Evolutionary conservation across 495 filamentous ascomycete species (phyloP).

Genomic region (Podospora pseudocomata): DNA sequence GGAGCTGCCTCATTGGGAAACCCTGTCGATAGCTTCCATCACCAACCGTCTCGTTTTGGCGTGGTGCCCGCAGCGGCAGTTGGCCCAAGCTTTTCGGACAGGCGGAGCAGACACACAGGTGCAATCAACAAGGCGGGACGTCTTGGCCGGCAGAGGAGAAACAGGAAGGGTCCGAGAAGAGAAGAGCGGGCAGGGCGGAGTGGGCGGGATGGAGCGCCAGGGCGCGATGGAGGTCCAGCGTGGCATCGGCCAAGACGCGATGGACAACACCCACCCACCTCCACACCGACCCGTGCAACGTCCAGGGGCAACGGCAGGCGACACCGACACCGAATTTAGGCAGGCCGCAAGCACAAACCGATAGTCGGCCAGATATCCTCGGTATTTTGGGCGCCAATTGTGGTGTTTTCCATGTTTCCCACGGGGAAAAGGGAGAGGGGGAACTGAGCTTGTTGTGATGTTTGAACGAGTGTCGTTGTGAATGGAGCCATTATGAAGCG

Average conservation of each 20-base stretch:
- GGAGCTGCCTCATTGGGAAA: slow-evolving; percentile 7
- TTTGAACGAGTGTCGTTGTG: not conserved
- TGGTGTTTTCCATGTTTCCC: not conserved
- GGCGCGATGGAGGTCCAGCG: not conserved
- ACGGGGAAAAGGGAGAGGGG: slow-evolving; percentile 2
- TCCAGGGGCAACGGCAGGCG: not conserved
- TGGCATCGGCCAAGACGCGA: slow-evolving; percentile 3
- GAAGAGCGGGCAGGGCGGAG: not conserved
- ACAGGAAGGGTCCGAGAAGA: not conserved
- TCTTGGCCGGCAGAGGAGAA: slow-evolving; percentile 1
- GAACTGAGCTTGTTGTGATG: not conserved
- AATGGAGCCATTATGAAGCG: not conserved
- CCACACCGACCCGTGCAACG: not conserved
- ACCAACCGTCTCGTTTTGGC: not conserved
- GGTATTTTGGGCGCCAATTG: not conserved
- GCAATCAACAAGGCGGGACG: too few species aligned
- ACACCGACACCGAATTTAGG: not conserved
- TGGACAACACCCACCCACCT: slow-evolving; percentile 1
- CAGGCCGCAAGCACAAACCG: not conserved
- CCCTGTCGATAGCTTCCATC: not conserved
- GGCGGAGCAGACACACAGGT: not conserved
- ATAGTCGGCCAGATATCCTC: not conserved
- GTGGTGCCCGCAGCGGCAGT: too few species aligned
- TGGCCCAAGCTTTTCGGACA: not conserved
- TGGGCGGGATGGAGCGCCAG: not conserved